Conservation (phyloP, 2,329 filamentous ascomycete species). For the Drechslerella dactyloides region DNA sequence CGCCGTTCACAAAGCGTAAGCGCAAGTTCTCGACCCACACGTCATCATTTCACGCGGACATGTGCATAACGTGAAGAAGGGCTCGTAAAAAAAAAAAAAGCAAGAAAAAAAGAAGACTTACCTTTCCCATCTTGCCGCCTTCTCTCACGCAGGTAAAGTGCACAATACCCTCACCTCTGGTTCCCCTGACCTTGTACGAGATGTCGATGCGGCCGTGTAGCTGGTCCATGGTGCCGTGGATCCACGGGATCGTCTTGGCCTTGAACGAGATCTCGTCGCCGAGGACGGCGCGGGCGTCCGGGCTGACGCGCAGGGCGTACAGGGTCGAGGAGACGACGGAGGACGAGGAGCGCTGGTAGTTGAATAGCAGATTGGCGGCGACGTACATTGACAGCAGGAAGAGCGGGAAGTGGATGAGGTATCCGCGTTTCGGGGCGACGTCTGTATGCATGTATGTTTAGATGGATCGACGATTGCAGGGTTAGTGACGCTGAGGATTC, state of each 20-base stretch:
- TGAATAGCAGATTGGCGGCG: slow-evolving; percentile 85
- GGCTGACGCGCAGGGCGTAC: slow-evolving; percentile 85
- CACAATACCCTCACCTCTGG: slow-evolving; percentile 73
- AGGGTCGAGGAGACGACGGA: slow-evolving; percentile 85
- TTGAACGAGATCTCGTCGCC: slow-evolving; percentile 88
- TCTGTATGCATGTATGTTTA: slow-evolving; percentile 38
- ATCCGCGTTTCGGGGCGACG: slow-evolving; percentile 63
- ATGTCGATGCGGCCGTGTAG: slow-evolving; percentile 90
- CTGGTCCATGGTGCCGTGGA: slow-evolving; percentile 87
- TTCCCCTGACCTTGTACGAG: slow-evolving; percentile 82
- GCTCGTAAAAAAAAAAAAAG: slow-evolving; percentile 11
- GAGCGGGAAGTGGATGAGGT: slow-evolving; percentile 77
- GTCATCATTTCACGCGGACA: too few species aligned
- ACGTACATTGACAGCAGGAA: slow-evolving; percentile 74
- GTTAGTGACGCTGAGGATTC: neutral
- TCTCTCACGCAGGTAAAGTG: slow-evolving; percentile 78
- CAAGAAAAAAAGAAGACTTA: slow-evolving; percentile 56
- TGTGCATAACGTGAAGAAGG: neutral
- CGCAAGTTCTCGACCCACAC: neutral
- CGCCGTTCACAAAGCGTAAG: neutral
- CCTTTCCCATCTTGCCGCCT: slow-evolving; percentile 62
- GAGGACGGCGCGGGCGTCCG: slow-evolving; percentile 74
- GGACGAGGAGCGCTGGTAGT: slow-evolving; percentile 95
- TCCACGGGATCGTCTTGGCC: slow-evolving; percentile 76
- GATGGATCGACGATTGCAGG: neutral